Base-by-base conservation (phyloP, 1,284 basidiomycete genomes). In the Pulveroboletus ridleyi region DNA sequence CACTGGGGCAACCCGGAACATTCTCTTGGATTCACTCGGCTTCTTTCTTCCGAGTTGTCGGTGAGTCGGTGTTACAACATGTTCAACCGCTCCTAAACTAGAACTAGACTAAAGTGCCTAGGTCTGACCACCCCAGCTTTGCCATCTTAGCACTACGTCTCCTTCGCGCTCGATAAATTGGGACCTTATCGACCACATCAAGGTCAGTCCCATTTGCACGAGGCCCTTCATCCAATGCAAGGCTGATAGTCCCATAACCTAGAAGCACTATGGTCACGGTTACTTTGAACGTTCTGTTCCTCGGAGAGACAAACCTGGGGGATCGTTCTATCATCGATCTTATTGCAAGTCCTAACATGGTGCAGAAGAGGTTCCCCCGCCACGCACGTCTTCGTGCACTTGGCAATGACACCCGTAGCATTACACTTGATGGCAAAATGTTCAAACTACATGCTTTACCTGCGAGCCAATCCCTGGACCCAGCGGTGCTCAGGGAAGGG, bases 271-370 rank as follows among this genome's bases (percentile, higher is more conserved):
- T 60, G n/a, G 20, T 50, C 15, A 35, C 56, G n/a, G n/a, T 53
- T 10, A 29, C 59, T 57, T 62, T 65, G 23, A 72, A 73, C 57
- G 49, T 73, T 35, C n/a, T 73, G 15, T 68, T 73, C 47, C 50
- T 73, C 4, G 74, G 72, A 47, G 74, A 74, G 54, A 76, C 65
- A 20, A 53, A 46, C 54, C 58, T 68, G 4, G 69, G 64, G 42
- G 63, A 70, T n/a, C 33, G 33, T 61, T 74, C 69, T 59, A 63
- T 73, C 29, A 33, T 72, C 63, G 58, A 76, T 33, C 61, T 73
- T 56, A 29, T 68, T 53, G 62, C 64, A 49, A 62, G 61, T 23
- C 25, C 67, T 56, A 29, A 29, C 29, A 64, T 33, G 33, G 63
- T 60, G 18, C 54, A 58, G 39, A 59, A 60, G 41, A 56, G 17